Evolutionary conservation across 163 green algal species (phyloP).

Genomic region (Prototheca wickerhamii): DNA sequence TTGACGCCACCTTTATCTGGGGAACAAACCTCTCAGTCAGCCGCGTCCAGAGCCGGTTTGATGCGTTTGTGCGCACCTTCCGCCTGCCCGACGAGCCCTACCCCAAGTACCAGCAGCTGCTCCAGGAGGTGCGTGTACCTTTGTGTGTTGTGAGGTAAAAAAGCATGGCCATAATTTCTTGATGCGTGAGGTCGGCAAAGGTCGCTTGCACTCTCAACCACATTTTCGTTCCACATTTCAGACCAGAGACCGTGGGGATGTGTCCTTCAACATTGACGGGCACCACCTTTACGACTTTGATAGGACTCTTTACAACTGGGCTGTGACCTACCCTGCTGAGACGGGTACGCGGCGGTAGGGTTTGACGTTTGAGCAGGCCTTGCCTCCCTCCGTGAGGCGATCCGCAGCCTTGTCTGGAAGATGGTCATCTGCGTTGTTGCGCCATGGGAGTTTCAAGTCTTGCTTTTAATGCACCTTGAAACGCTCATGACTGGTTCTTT

Average conservation of each 20-base stretch:
- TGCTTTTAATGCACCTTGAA: too few relatives aligned
- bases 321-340: constrained; percentile 60
- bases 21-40: constrained; percentile 69
- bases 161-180: too few relatives aligned
- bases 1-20: constrained; percentile 73
- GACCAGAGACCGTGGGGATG: constrained; percentile 26
- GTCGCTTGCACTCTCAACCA: too few relatives aligned
- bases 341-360: constrained; percentile 26
- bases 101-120: constrained; percentile 56
- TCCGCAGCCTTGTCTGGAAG: too few relatives aligned
- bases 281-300: constrained; percentile 41
- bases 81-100: constrained; percentile 13
- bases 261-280: constrained; percentile 50
- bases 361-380: constrained; percentile 2
- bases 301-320: constrained; percentile 50
- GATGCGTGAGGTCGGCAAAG: too few relatives aligned
- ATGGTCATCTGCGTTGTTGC: too few relatives aligned
- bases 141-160: too few relatives aligned
- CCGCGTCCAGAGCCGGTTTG: constrained; percentile 40
- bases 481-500: too few relatives aligned
- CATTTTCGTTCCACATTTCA: constrained; percentile 3
- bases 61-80: constrained; percentile 60
- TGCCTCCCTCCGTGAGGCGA: neutral
- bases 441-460: too few relatives aligned
- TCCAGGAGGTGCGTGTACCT: constrained; percentile 46